Base-by-base conservation (phyloP, 139 green algal species). In the Closterium sp. region DNA sequence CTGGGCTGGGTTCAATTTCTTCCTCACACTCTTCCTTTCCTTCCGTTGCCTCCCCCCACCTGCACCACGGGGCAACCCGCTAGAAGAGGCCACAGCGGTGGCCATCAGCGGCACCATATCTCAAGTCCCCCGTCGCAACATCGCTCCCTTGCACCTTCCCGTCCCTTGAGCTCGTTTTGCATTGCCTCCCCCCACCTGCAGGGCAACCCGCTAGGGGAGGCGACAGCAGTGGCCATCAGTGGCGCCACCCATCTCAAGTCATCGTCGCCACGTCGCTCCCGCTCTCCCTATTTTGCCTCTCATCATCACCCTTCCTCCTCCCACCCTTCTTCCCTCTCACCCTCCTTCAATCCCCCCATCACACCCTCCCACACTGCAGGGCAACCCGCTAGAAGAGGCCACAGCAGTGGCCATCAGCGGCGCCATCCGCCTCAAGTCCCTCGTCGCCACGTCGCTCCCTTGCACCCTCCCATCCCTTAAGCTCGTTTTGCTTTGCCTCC, bases 201-300 rank as follows among this genome's bases (percentile, higher is more conserved):
- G 90, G 70, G 70, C 30, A 89, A 91, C 31, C 89, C 88, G 2
- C n/a, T 93, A 11, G 90, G 90, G 90, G 90, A 93, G 90, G 90
- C 90, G 9, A 93, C 70, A 38, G 85, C 24, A 31, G 28, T 93
- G 24, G 13, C 50, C 85, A 70, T 93, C 22, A 73, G 85, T 4
- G 90, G 90, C 31, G 19, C 89, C 45, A 31, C n/a, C 13, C 50
- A 2, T n/a, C n/a, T n/a, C n/a, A n/a, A n/a, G n/a, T n/a, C n/a
- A n/a, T 92, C 17, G 31, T 87, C 19, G 90, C 85, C 24, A 92
- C 90, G 30, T 90, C 90, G 19, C 90, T 92, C 2, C 90, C 90
- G 2, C 3, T 89, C 31, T 24, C 38, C 22, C 42, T n/a, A n/a
- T 62, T 62, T 7, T 62, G 5, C 42, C 42, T 62, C 42, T 7